Base-by-base conservation (phyloP, 1,139 yeast species). In the Petasospora fabianii region DNA sequence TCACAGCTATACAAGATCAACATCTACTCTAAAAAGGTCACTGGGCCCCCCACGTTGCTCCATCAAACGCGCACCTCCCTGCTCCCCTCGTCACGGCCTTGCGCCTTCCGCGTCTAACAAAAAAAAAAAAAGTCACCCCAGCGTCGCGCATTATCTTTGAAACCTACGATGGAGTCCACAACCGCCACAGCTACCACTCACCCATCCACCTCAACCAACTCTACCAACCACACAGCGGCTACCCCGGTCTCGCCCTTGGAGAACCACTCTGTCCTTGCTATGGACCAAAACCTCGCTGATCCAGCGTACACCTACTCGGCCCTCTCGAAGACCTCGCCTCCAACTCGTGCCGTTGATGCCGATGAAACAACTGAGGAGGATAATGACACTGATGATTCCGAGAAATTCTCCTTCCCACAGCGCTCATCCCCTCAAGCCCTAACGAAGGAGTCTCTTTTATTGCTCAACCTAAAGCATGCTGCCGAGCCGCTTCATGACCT, bases 401-500 rank as follows among this genome's bases (percentile, higher is more conserved):
- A 31, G 13, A 5, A n/a, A 3, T 37, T 29, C 24, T 14, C 36
- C 9, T 30, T 33, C 13, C 8, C 24, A 11, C 30, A 22, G 20
- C 17, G 22, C 16, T 21, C 35, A 6, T 19, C 39, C 10, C 24
- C 36, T 2, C 36, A 28, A 15, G n/a, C 35, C 4, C 34, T 43
- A 9, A 44, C 47, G 6, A 41, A 35, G 30, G 35, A 41, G 36
- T 38, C 42, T 12, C 43, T 44, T 9, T 12, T 38, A 34, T 32
- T 44, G 8, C 26, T 44, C 21, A 35, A 36, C 35, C 15, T 38
- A 24, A 28, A 36, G 27, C 36, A 27, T 13, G 30, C 33, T 2
- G 8, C 35, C 8, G 24, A 36, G 18, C 32, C 38, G 17, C 31
- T 34, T 16, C 14, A 19, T 10, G 28, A 27, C 6, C 27, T 36